Evolutionary conservation across 257 asterid species (phyloP), one percentile per base, ranked within the genome.

Genomic region (Plectranthus barbatus): DNA sequence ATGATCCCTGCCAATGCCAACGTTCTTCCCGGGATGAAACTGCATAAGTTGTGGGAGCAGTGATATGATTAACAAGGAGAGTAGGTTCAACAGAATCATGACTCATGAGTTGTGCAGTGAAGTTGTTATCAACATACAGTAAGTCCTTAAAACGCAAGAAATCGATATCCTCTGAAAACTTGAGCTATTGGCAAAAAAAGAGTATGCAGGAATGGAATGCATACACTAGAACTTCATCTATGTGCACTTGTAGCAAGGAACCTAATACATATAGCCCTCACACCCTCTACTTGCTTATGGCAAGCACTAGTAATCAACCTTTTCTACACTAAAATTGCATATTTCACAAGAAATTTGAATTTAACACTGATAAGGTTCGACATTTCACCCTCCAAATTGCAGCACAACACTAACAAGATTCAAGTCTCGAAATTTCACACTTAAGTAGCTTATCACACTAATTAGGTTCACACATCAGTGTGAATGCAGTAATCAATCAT

Each of bases 21-120:
- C 98, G 41, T 92, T 92, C 53, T 86, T 92, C 51, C 99, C 99
- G 14, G 97, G 95, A 72, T 92, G 95, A 73, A 89, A 92, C 99
- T 92, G 85, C 71, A 74, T 53, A 23, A 11, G 56, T 51, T 40
- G 45, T 20, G 47, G 36, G 49, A 62, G 29, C 39, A 33, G 23
- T 49, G 18, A 11, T 62, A 33, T 15, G 41, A 20, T 14, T 45
- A 17, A 21, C 63, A 64, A 57, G 69, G 36, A 20, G 15, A 52
- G 20, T 24, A 5, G 41, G 46, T 47, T 39, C 20, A 24, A 53
- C n/a, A 48, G 13, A 48, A 33, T n/a, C 36, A 20, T 48, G 49
- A n/a, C n/a, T n/a, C 13, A 8, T 6, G 13, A 57, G 24, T 47
- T 17, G 17, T 55, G 59, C n/a, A n/a, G 46, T 37, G 10, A 49